phyloP scores from a whole-genome alignment of 495 filamentous ascomycete genomes.

The Penicillium herquei region DNA sequence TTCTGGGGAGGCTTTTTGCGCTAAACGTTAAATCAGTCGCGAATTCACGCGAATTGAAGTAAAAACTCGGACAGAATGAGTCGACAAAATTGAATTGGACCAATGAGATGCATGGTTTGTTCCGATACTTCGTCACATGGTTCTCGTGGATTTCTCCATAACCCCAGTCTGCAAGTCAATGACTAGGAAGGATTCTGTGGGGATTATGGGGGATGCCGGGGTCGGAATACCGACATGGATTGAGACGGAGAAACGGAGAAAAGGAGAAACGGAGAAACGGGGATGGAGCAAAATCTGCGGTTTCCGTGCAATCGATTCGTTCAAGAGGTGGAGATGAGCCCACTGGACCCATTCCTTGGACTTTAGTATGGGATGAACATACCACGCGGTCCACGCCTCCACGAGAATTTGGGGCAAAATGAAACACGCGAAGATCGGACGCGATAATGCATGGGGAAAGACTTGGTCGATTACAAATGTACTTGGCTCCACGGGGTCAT shows the following conservation, averaged over 20 bases:
- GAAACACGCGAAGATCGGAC: not conserved
- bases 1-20: not conserved
- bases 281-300: not conserved
- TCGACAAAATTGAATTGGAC: not conserved
- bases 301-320: not conserved
- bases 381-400: no score
- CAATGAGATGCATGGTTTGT: not conserved
- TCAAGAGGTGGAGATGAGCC: not conserved
- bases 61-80: not conserved
- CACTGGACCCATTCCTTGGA: no score
- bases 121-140: not conserved
- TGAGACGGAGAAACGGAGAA: constrained; percentile 20
- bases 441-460: no score
- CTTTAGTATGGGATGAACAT: no score
- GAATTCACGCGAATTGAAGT: not conserved
- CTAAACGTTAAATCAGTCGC: not conserved
- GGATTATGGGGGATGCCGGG: constrained; percentile 3
- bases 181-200: constrained; percentile 5
- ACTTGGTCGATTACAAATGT: no score
- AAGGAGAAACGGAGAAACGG: constrained; percentile 23
- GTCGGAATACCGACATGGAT: not conserved
- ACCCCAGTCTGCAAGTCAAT: not conserved
- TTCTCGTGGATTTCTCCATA: not conserved
- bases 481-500: no score
- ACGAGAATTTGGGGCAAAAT: not conserved